Conservation (phyloP, 495 filamentous ascomycete species). For the Parmelia sp. region DNA sequence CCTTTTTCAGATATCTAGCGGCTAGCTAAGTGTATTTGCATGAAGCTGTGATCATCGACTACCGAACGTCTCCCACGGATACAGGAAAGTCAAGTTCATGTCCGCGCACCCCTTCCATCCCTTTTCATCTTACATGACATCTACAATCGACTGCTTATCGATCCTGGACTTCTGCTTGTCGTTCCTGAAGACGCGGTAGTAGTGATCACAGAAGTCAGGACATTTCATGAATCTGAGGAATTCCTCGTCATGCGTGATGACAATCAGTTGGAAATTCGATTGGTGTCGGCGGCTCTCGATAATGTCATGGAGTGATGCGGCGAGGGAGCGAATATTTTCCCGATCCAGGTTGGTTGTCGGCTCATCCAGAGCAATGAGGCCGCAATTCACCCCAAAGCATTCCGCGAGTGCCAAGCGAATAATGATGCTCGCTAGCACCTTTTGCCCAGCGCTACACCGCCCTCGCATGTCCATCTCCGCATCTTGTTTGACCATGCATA, state of each 20-base stretch:
- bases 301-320: constrained; percentile 76
- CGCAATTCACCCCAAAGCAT: constrained; percentile 94
- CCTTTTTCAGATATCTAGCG: not conserved
- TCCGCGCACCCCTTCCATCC: not conserved
- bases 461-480: constrained; percentile 99
- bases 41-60: not conserved
- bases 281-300: constrained; percentile 79
- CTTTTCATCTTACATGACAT: constrained; percentile 36
- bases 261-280: constrained; percentile 93
- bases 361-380: constrained; percentile 94
- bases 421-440: constrained; percentile 94
- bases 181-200: constrained; percentile 77
- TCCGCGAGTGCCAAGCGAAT: constrained; percentile 95
- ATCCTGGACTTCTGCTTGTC: constrained; percentile 84
- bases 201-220: constrained; percentile 87
- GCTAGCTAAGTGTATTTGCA: not conserved
- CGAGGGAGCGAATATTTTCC: constrained; percentile 88
- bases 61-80: not conserved
- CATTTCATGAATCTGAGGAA: constrained; percentile 91
- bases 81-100: not conserved
- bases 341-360: constrained; percentile 95
- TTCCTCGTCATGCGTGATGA: constrained; percentile 98
- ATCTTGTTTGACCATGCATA: constrained; percentile 96
- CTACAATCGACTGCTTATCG: constrained; percentile 59
- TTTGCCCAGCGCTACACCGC: constrained; percentile 92